phyloP scores from a whole-genome alignment of 208 protist species.

The Leishmania turanica region DNA sequence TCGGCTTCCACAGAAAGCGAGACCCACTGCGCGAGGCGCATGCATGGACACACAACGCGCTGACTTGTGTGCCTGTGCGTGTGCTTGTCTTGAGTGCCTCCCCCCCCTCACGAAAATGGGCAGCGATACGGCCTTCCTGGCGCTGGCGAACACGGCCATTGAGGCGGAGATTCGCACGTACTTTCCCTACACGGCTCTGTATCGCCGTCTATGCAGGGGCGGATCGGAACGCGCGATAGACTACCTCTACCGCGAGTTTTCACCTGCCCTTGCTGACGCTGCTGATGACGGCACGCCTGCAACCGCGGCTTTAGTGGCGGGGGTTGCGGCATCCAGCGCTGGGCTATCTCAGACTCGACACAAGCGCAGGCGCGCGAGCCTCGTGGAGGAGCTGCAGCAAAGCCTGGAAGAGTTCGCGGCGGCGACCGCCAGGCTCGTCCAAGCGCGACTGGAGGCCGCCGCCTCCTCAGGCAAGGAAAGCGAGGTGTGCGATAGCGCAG shows the following conservation, averaged over 20 bases:
- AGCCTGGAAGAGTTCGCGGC: neutral
- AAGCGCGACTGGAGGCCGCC: neutral
- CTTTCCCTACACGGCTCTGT: slow-evolving; percentile 59
- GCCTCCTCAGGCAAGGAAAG: neutral
- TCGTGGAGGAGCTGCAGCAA: slow-evolving; percentile 23
- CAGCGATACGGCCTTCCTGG: neutral
- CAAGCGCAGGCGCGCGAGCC: slow-evolving; percentile 13
- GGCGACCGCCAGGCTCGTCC: neutral
- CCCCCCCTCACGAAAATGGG: neutral
- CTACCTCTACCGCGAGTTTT: slow-evolving; percentile 13
- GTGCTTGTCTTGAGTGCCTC: neutral
- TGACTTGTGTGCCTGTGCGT: neutral
- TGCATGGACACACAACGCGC: neutral
- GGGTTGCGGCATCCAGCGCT: neutral
- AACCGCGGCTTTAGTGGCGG: neutral
- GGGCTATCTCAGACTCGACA: neutral
- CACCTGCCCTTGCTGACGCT: neutral
- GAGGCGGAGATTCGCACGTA: slow-evolving; percentile 47
- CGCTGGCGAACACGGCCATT: slow-evolving; percentile 23
- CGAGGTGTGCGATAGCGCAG: neutral
- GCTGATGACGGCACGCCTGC: neutral
- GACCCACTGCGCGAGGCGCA: neutral
- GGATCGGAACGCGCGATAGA: neutral
- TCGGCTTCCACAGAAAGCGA: too few relatives aligned
- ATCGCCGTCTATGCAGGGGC: slow-evolving; percentile 27